Conservation (phyloP, 1,284 basidiomycete genomes). For the Fomitopsis pinicola region DNA sequence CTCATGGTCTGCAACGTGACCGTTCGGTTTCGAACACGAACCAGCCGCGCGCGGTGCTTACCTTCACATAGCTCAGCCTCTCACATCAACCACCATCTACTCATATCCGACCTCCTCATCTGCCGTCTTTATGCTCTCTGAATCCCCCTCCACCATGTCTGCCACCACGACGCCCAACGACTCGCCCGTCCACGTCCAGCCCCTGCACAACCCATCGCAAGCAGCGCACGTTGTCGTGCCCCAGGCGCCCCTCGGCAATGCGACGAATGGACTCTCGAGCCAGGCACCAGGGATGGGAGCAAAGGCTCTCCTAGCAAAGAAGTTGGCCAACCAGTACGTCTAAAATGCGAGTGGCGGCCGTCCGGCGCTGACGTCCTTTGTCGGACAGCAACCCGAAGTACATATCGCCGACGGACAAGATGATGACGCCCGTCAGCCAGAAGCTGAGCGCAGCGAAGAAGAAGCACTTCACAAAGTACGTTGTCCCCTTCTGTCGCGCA, state of each 20-base stretch:
- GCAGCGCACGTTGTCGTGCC: constrained; percentile 77
- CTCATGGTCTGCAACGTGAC: constrained; percentile 15
- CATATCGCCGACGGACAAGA: constrained; percentile 88
- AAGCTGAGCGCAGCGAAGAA: constrained; percentile 87
- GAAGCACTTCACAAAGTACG: constrained; percentile 87
- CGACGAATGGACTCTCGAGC: constrained; percentile 43
- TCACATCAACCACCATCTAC: constrained; percentile 6
- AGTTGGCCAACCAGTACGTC: constrained; percentile 80
- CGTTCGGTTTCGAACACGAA: constrained; percentile 18
- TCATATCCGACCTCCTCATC: not conserved
- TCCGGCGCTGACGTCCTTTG: not conserved
- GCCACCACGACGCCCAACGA: constrained; percentile 55
- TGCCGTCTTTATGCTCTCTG: not conserved
- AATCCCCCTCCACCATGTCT: constrained; percentile 47
- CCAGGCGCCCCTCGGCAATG: constrained; percentile 73
- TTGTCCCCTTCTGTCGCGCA: not conserved
- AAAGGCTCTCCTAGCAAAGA: constrained; percentile 85
- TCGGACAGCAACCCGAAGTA: constrained; percentile 69
- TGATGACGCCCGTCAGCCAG: constrained; percentile 88
- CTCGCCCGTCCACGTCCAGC: constrained; percentile 64
- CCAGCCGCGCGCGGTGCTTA: constrained; percentile 7
- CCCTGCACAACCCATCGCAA: constrained; percentile 79
- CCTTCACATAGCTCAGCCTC: not conserved
- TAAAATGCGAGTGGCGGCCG: not conserved
- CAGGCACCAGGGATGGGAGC: constrained; percentile 75